Evolutionary conservation across 306 rosid genomes (phyloP).

Genomic region (Casuarina cunninghamiana): DNA sequence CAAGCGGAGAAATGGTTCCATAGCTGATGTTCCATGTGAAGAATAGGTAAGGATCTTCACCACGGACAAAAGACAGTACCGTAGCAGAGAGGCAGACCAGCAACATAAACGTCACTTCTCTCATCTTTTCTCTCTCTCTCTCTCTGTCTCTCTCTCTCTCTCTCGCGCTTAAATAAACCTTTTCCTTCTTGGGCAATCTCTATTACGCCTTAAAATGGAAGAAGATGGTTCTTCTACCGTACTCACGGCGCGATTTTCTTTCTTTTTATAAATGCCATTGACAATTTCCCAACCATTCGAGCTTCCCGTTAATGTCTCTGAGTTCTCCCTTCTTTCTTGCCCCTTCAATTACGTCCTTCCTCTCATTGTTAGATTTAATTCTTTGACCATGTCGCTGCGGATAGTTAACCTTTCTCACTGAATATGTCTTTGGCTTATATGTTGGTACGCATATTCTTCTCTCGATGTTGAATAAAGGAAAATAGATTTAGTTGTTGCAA

Average conservation of each 20-base stretch:
- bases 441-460: no score
- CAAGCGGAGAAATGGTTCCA: conserved; percentile 76
- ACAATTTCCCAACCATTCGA: conserved; percentile 22
- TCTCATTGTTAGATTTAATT: background rate
- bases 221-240: conserved; percentile 43
- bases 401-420: background rate
- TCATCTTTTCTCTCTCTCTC: conserved; percentile 20
- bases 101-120: conserved; percentile 14
- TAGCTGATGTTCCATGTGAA: conserved; percentile 75
- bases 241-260: background rate
- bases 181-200: conserved; percentile 24
- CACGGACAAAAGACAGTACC: conserved; percentile 17
- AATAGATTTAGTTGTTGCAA: no score
- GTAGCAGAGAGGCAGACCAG: conserved; percentile 41
- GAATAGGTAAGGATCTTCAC: conserved; percentile 71
- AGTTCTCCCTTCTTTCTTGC: conserved; percentile 10
- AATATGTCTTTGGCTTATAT: no score
- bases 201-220: conserved; percentile 24
- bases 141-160: background rate
- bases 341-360: conserved; percentile 36
- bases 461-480: no score
- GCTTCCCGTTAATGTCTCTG: conserved; percentile 21
- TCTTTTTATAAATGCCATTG: conserved; percentile 37
- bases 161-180: conserved; percentile 22
- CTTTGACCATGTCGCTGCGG: background rate